Evolutionary conservation across 345 rosid species (phyloP), one percentile per base, ranked within the genome.

Genomic region (Zanthoxylum bungeanum): DNA sequence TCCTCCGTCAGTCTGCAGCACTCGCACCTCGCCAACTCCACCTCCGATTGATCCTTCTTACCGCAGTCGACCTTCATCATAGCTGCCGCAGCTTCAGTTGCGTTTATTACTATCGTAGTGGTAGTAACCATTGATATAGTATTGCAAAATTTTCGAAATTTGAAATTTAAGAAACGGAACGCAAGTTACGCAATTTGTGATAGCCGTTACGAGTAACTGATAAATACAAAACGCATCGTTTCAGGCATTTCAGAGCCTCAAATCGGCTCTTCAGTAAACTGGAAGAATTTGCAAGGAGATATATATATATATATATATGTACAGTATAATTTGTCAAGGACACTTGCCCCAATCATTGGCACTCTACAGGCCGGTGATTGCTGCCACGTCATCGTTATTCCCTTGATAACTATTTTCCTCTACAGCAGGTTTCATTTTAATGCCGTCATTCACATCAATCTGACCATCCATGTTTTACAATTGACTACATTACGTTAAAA

Each of bases 1-100:
- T 89, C 97, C 77, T 91, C 97, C 51, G 76, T 68, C 21, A 91
- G 76, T 22, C 94, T 92, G 63, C 97, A 91, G 71, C 94, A 89
- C 60, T 77, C 87, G 75, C 97, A 91, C 60, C 80, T 82, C 28
- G 82, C 91, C 1, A 77, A 73, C 73, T 85, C 89, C 0, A 82
- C 73, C 14, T 82, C 85, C 2, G 25, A 28, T 22, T 39, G 63
- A 11, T 25, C 16, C 7, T 46, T 12, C 7, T 12, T 4, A 14
- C 34, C n/a, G 56, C 64, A 55, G 42, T 14, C n/a, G n/a, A n/a
- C 56, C 62, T 1, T 66, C 68, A 1, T 65, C 52, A 55, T 9
- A 30, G 33, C 30, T 27, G 30, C 44, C 60, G 62, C 24, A 9
- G 60, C 17, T 40, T 40, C 22, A 1, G 31, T 11, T 34, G 44